Percentiles rank a stretch among this genome's conserved stretches.
Evolutionary conservation across 139 green algal species (phyloP).

Genomic region (Bryopsis sp.): DNA sequence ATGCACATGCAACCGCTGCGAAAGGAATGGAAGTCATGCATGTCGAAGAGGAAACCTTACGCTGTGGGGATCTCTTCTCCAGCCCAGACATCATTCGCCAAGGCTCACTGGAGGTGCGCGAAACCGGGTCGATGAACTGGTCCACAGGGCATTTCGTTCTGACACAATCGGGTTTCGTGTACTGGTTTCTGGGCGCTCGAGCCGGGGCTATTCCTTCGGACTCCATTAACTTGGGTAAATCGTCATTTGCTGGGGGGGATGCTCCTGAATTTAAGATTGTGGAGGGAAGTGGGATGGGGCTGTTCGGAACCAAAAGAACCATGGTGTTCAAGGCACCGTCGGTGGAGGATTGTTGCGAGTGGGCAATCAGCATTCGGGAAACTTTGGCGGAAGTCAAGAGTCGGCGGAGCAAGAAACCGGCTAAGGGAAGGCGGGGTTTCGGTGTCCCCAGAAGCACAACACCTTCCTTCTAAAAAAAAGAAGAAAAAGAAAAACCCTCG

Average conservation of each 20-base stretch:
- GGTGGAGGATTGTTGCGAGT: constrained; percentile 39
- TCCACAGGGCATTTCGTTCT: constrained; percentile 12
- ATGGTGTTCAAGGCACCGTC: constrained; percentile 15
- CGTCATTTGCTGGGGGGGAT: constrained; percentile 2
- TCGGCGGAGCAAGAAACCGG: no score
- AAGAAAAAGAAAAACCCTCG: no score
- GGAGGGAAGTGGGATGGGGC: background rate
- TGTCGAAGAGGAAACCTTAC: background rate
- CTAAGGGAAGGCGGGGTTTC: no score
- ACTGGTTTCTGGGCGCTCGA: background rate
- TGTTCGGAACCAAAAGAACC: background rate
- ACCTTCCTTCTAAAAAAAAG: no score
- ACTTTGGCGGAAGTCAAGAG: constrained; percentile 22
- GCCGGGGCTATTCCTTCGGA: background rate
- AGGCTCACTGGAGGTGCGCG: constrained; percentile 7
- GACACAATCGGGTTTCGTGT: constrained; percentile 12
- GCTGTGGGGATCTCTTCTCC: constrained; percentile 14
- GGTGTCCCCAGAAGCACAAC: no score
- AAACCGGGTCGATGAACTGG: background rate
- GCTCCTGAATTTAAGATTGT: constrained; percentile 7
- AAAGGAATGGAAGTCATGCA: background rate
- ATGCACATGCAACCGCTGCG: background rate
- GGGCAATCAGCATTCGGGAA: constrained; percentile 33
- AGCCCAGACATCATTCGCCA: constrained; percentile 18
- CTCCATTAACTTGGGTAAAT: background rate